Evolutionary conservation across 345 rosid species (phyloP), one percentile per base, ranked within the genome.

Genomic region (Pugionium cornutum): DNA sequence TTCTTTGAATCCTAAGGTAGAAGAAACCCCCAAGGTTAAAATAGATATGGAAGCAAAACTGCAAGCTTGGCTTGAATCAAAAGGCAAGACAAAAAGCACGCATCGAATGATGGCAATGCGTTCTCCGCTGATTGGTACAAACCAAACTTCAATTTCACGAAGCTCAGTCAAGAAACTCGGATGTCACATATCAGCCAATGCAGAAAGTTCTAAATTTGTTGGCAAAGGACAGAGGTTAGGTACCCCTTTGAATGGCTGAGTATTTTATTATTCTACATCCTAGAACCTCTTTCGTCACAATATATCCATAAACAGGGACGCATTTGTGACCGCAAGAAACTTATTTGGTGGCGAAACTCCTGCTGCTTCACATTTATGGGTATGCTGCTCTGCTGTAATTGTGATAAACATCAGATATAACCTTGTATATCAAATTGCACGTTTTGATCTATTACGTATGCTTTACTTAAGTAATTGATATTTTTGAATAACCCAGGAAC

Each of bases 1-100:
- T 46, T 64, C 86, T 57, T 67, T 83, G 39, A 76, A 81, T 53
- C 79, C 76, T 51, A 88, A 83, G 66, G 68, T 73, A 53, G 84
- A 18, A 18, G 18, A 75, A 68, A 84, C 95, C 37, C 89, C 97
- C 3, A 85, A 67, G 58, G 69, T 70, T 44, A 82, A 82, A 56
- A 70, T 86, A 52, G 88, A 88, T 56, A 94, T 88, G 99, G 99
- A 83, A 75, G 86, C 83, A 25, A 90, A 88, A 78, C 65, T 94
- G 75, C 82, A 66, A 71, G 84, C 85, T 58, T 90, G 97, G 97
- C 88, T 86, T 30, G 88, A 88, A 80, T 84, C 96, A 53, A 94
- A 84, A 83, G 96, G 97, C 69, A 94, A 90, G 80, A 81, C 80
- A 28, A 88, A 82, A 78, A 86, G 87, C 45, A 41, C 72, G 4